These are phyloP conservation scores for Solanum sitiens DNA, from an alignment of 257 asterid species.

Conservation along the genomic window DNA sequence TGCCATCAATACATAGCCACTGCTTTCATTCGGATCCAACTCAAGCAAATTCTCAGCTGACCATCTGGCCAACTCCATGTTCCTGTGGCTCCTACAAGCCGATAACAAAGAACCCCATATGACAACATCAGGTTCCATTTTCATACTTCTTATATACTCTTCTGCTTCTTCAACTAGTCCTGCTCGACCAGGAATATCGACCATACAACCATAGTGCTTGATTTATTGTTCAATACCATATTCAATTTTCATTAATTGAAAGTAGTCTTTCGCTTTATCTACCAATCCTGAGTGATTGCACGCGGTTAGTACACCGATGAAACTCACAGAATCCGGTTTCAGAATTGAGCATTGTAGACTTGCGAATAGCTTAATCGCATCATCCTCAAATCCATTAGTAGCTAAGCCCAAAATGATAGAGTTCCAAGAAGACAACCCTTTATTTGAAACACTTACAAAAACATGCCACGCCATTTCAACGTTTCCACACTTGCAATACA, in stretches of 20 bases:
- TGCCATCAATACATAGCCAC: too few relatives aligned
- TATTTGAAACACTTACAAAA: slow-evolving; percentile 19
- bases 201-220: too few relatives aligned
- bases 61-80: too few relatives aligned
- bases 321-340: slow-evolving; percentile 42
- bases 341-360: slow-evolving; percentile 30
- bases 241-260: slow-evolving; percentile 24
- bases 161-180: too few relatives aligned
- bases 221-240: slow-evolving; percentile 9
- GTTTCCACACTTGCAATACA: slow-evolving; percentile 63
- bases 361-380: slow-evolving; percentile 32
- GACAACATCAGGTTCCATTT: too few relatives aligned
- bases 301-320: slow-evolving; percentile 37
- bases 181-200: too few relatives aligned
- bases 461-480: slow-evolving; percentile 19
- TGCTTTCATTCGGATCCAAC: too few relatives aligned
- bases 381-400: slow-evolving; percentile 33
- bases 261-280: slow-evolving; percentile 33
- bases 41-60: too few relatives aligned
- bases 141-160: too few relatives aligned
- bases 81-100: too few relatives aligned
- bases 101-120: too few relatives aligned
- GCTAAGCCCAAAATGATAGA: slow-evolving; percentile 65
- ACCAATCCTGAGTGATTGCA: slow-evolving; percentile 44
- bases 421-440: slow-evolving; percentile 59